Evolutionary conservation across 1,139 yeast genomes (phyloP).

Genomic region (Debaryomyces subglobosus): DNA sequence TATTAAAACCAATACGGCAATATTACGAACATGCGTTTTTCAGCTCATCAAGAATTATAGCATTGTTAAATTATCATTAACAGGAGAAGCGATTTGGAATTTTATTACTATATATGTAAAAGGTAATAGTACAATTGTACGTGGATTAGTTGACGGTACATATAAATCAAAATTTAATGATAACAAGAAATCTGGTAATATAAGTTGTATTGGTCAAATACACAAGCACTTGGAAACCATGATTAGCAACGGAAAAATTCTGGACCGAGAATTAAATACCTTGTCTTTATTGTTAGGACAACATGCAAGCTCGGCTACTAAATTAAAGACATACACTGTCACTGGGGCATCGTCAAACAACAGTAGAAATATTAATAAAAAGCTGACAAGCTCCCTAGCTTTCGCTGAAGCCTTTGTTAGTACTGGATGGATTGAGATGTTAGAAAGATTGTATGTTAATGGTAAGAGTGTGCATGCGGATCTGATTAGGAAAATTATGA

Average conservation of each 20-base stretch:
- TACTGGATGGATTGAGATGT: constrained; percentile 55
- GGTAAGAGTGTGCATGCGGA: constrained; percentile 58
- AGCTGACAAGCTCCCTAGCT: constrained; percentile 21
- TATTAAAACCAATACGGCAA: constrained; percentile 54
- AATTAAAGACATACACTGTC: constrained; percentile 14
- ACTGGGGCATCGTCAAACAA: constrained; percentile 10
- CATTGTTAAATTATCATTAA: constrained; percentile 54
- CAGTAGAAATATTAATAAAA: constrained; percentile 21
- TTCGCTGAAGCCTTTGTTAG: constrained; percentile 61
- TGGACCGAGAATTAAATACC: constrained; percentile 43
- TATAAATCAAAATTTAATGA: constrained; percentile 51
- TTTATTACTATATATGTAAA: constrained; percentile 55
- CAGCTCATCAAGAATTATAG: constrained; percentile 56
- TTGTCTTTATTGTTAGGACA: constrained; percentile 51
- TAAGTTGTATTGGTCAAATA: constrained; percentile 46
- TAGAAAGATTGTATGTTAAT: constrained; percentile 58
- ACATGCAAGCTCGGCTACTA: constrained; percentile 17
- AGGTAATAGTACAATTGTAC: constrained; percentile 48
- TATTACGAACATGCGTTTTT: constrained; percentile 54
- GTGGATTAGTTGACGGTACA: constrained; percentile 59
- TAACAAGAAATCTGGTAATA: constrained; percentile 52
- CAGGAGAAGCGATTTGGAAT: constrained; percentile 66
- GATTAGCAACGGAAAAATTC: constrained; percentile 49
- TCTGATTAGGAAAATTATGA: constrained; percentile 49
- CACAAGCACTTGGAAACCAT: constrained; percentile 48